Base-by-base conservation (phyloP, 345 rosid genomes). In the Cochlearia excelsa region DNA sequence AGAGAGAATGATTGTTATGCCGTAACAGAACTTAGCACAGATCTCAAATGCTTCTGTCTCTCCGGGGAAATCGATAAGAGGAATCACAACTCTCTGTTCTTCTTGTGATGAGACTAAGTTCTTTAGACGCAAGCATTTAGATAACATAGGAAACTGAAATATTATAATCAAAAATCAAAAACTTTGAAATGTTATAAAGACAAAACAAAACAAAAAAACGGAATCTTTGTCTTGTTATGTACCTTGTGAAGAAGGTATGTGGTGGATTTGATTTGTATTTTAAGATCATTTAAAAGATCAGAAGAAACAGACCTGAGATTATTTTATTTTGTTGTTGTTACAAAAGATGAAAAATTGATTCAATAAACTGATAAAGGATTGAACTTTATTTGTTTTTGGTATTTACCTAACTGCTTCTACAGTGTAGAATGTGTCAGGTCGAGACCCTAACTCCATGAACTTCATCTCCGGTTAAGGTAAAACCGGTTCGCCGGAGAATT, bases 161-260 rank as follows among this genome's bases (percentile, higher is more conserved):
- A 0, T n/a, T 29, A 63, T 48, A 46, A 40, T 2, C 3, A 29
- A 26, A n/a, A 59, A 28, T 59, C 52, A 72, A 30, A 29, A 71
- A 37, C 23, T 16, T 16, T 16, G 23, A 37, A 3, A 37, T 1
- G 7, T 37, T 37, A 4, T 3, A 8, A 37, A 37, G 35, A 11
- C 48, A 40, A 34, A 58, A 46, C 10, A 2, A 9, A 26, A 58
- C 56, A 50, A 31, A 11, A 11, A 5, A 33, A 2, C 9, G n/a
- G 1, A 4, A n/a, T 4, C 1, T 16, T 16, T 16, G 23, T 16
- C 23, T 30, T 11, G 30, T 69, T 45, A 7, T 23, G 63, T 79
- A 92, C 98, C 96, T 86, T 92, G 87, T 92, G 98, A 75, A 92
- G 98, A 70, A 79, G 70, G 65, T 92, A 92, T 79, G 85, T 86